A percentile compares a stretch with the other conserved stretches of the same genome.
Conservation (phyloP, 306 rosid genomes). For the Cucumis sativus region Cucumber_9930_V3 NC_026661.2:20459001-20459500, state of each 20-base stretch:
- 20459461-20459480: neutral
- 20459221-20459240: constrained; percentile 92
- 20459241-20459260: constrained; percentile 97
- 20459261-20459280: constrained; percentile 93
- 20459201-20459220: constrained; percentile 94
- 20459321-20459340: constrained; percentile 94
- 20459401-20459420: constrained; percentile 80
- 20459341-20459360: constrained; percentile 91
- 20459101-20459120: constrained; percentile 5
- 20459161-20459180: constrained; percentile 90
- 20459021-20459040: constrained; percentile 94
- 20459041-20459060: constrained; percentile 27
- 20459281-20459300: constrained; percentile 99
- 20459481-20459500: neutral
- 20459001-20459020: constrained; percentile 97
- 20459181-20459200: constrained; percentile 94
- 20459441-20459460: neutral
- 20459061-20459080: neutral
- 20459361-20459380: constrained; percentile 99
- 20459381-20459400: constrained; percentile 99
- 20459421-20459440: neutral
- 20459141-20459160: constrained; percentile 99
- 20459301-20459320: constrained; percentile 95
- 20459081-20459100: neutral
- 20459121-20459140: constrained; percentile 65